These are phyloP conservation scores for Henckelia pumila DNA, from an alignment of 257 asterid genomes.

Conservation along the genomic window DNA sequence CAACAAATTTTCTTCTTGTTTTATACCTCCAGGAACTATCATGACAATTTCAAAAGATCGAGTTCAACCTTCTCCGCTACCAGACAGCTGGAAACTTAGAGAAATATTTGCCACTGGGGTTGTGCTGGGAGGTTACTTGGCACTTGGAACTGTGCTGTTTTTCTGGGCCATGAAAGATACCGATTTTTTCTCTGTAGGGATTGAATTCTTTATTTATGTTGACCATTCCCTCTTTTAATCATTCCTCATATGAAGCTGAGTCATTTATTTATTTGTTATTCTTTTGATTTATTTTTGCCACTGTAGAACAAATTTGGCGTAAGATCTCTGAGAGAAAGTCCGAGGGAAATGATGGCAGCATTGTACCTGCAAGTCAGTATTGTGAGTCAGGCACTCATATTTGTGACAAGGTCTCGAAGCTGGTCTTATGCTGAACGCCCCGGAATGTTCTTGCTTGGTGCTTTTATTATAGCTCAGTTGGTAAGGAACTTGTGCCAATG, in stretches of 20 bases:
- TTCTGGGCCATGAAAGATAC: constrained; percentile 72
- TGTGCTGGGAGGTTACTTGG: constrained; percentile 85
- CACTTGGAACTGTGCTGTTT: constrained; percentile 75
- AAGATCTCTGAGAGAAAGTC: constrained; percentile 40
- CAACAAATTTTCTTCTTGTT: background rate
- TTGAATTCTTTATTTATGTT: background rate
- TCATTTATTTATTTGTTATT: background rate
- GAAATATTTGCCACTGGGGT: constrained; percentile 89
- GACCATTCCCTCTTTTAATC: background rate
- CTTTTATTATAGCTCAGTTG: constrained; percentile 81
- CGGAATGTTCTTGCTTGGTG: constrained; percentile 57
- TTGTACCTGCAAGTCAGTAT: constrained; percentile 88
- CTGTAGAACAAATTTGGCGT: constrained; percentile 68
- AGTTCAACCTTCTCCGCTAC: constrained; percentile 95
- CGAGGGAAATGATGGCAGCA: constrained; percentile 77
- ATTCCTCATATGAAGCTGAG: background rate
- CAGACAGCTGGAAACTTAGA: constrained; percentile 91
- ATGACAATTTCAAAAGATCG: constrained; percentile 97
- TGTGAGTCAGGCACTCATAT: too few species aligned
- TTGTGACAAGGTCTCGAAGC: constrained; percentile 88
- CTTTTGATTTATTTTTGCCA: background rate
- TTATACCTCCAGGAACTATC: constrained; percentile 60
- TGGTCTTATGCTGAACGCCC: constrained; percentile 94
- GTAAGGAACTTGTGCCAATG: constrained; percentile 36
- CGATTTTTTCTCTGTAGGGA: constrained; percentile 64